These are phyloP conservation scores for Vanrija sp. DNA, from an alignment of 1,284 basidiomycete species.

Conservation along the genomic window DNA sequence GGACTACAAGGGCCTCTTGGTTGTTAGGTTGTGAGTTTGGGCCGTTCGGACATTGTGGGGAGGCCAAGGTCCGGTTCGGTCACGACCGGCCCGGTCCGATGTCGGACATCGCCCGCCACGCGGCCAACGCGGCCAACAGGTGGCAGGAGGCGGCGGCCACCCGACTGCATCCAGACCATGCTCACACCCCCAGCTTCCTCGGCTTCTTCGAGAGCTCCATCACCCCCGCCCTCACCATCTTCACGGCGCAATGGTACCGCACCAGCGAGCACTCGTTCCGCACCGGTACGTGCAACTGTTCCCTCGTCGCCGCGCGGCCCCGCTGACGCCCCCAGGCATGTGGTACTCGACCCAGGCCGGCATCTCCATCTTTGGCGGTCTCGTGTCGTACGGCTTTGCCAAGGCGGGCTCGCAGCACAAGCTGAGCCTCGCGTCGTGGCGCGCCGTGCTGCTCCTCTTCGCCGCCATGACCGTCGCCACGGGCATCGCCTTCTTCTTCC, in stretches of 20 bases:
- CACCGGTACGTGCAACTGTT: background rate
- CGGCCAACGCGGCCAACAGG: too few relatives aligned
- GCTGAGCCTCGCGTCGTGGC: slow-evolving; percentile 17
- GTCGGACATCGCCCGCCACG: too few relatives aligned
- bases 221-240: slow-evolving; percentile 15
- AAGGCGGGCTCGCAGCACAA: background rate
- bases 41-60: too few relatives aligned
- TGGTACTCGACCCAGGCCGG: slow-evolving; percentile 19
- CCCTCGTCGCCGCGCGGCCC: too few relatives aligned
- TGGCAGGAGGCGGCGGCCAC: too few relatives aligned
- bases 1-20: slow-evolving; percentile 13
- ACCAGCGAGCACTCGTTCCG: slow-evolving; percentile 11
- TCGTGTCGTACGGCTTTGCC: slow-evolving; percentile 18
- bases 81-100: too few relatives aligned
- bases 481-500: slow-evolving; percentile 3
- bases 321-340: background rate
- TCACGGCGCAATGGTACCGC: slow-evolving; percentile 23
- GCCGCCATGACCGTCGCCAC: slow-evolving; percentile 8
- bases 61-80: too few relatives aligned
- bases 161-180: too few relatives aligned
- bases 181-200: slow-evolving; percentile 1
- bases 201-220: slow-evolving; percentile 15
- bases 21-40: slow-evolving; percentile 14
- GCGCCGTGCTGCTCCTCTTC: slow-evolving; percentile 22
- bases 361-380: slow-evolving; percentile 20